phyloP scores from a whole-genome alignment of 352 stramenopile genomes.

The Phytophthora boehmeriae region DNA sequence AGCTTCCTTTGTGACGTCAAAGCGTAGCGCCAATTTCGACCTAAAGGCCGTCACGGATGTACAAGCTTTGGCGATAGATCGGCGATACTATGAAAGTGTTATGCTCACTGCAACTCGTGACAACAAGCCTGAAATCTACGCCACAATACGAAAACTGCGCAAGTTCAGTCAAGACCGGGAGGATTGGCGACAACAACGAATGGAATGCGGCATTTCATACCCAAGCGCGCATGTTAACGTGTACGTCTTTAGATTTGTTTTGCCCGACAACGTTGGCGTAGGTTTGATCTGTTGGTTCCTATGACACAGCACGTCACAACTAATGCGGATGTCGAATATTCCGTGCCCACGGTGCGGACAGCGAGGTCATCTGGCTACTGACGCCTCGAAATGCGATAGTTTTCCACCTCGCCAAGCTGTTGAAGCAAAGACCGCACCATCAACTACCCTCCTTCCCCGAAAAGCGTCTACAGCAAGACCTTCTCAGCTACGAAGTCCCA shows the following conservation, averaged over 20 bases:
- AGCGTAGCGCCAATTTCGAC: conserved; percentile 57
- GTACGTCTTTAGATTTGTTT: conserved; percentile 31
- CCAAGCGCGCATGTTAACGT: conserved; percentile 74
- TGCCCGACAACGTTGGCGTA: neutral
- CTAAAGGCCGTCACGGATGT: conserved; percentile 75
- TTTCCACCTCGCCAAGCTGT: conserved; percentile 17
- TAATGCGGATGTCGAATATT: conserved; percentile 80
- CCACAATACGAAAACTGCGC: conserved; percentile 49
- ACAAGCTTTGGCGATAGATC: conserved; percentile 64
- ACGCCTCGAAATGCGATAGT: conserved; percentile 53
- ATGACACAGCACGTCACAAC: conserved; percentile 59
- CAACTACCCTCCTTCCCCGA: conserved; percentile 5
- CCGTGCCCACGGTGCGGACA: conserved; percentile 62
- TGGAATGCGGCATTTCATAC: conserved; percentile 69
- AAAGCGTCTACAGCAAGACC: conserved; percentile 22
- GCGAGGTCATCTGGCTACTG: conserved; percentile 54
- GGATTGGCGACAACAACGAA: conserved; percentile 76
- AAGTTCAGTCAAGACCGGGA: conserved; percentile 61
- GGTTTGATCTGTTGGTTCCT: neutral
- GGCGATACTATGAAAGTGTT: conserved; percentile 64
- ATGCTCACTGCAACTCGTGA: conserved; percentile 52
- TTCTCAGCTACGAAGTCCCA: neutral
- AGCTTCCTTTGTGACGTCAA: conserved; percentile 65
- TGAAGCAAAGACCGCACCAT: conserved; percentile 8
- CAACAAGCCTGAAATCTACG: conserved; percentile 44